These are phyloP conservation scores for Sugiyamaella marilandica DNA, from an alignment of 805 yeast genomes.

Conservation along the genomic window DNA sequence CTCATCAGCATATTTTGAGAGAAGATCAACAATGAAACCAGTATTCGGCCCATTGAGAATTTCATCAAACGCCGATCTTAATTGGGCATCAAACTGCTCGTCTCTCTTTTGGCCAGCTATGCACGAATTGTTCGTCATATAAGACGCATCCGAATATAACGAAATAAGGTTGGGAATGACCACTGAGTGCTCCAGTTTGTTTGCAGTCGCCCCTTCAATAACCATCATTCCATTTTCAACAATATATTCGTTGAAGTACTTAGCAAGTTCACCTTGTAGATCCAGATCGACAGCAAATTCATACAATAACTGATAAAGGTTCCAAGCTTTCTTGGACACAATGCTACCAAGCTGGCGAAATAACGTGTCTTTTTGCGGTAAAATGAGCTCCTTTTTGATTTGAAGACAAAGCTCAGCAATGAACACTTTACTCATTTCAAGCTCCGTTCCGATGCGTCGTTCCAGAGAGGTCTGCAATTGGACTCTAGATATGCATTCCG, in stretches of 20 bases:
- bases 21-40: constrained; percentile 21
- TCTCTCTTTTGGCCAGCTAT: no score
- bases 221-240: not conserved
- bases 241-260: not conserved
- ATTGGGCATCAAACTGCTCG: not conserved
- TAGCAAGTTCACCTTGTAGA: not conserved
- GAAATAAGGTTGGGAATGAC: not conserved
- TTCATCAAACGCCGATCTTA: not conserved
- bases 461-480: no score
- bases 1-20: constrained; percentile 30
- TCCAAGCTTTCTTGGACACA: not conserved
- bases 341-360: not conserved
- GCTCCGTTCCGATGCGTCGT: no score
- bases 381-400: no score
- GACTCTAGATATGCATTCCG: no score
- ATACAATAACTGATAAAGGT: not conserved
- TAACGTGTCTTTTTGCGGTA: not conserved
- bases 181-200: not conserved
- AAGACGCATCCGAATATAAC: not conserved
- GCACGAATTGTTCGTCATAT: not conserved
- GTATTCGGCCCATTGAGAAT: not conserved
- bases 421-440: no score
- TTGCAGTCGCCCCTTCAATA: no score
- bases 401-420: no score
- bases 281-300: not conserved